A percentile compares a stretch with the other conserved stretches of the same genome.
Conservation (phyloP, 345 rosid genomes). For the Cardamine chenopodiifolia region DNA sequence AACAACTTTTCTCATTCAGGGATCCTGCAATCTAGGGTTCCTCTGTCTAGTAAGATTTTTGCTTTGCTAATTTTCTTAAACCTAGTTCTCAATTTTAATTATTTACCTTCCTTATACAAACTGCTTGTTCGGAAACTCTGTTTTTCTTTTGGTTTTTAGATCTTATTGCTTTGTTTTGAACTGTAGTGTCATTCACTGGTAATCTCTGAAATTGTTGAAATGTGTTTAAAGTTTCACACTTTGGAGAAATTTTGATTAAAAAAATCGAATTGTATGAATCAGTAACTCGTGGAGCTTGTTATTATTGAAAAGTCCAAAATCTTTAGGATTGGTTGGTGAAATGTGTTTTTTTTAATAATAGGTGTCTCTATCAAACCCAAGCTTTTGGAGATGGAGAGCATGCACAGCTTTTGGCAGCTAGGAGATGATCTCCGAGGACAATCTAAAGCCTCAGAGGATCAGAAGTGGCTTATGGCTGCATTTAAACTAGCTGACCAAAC, state of each 20-base stretch:
- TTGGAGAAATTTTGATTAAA: neutral
- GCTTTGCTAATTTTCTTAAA: neutral
- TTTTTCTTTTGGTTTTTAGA: constrained; percentile 17
- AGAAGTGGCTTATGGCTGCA: constrained; percentile 85
- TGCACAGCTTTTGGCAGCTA: constrained; percentile 80
- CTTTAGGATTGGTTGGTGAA: constrained; percentile 12
- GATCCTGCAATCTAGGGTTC: constrained; percentile 25
- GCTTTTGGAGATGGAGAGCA: constrained; percentile 34
- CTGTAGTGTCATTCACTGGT: neutral
- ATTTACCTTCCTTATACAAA: constrained; percentile 1
- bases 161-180: constrained; percentile 5
- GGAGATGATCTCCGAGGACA: constrained; percentile 97
- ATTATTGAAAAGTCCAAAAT: constrained; percentile 7
- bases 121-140: constrained; percentile 15
- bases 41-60: constrained; percentile 7
- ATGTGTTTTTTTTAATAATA: neutral
- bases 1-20: neutral
- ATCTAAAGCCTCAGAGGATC: constrained; percentile 77
- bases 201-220: neutral
- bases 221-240: constrained; percentile 22
- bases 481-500: constrained; percentile 87
- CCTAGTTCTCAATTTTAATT: neutral
- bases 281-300: constrained; percentile 10
- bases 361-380: constrained; percentile 21
- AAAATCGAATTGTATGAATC: neutral